A percentile compares a stretch with the other conserved stretches of the same genome.
phyloP scores from a whole-genome alignment of 331 rosid species.

The Spiraea crenata region DNA sequence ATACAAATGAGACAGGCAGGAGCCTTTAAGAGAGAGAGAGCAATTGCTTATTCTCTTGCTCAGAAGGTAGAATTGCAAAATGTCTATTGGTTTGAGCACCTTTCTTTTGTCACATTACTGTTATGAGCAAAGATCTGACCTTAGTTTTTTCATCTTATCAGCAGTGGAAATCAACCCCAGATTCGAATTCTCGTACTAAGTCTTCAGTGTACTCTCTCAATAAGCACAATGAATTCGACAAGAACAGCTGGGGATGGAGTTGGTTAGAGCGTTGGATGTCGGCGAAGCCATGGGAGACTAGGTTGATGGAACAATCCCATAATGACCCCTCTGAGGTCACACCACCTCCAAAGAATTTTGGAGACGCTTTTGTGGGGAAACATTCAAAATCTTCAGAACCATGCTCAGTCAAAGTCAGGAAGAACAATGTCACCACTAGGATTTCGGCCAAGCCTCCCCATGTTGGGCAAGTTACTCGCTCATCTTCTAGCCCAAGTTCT shows the following conservation, averaged over 20 bases:
- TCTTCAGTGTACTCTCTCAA: conserved; percentile 42
- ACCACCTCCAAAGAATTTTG: conserved; percentile 58
- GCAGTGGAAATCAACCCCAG: conserved; percentile 71
- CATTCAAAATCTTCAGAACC: conserved; percentile 50
- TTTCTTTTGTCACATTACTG: not conserved
- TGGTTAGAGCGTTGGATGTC: conserved; percentile 99
- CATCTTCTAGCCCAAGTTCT: conserved; percentile 93
- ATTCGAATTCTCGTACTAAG: conserved; percentile 34
- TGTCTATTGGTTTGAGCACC: not conserved
- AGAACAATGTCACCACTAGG: conserved; percentile 83
- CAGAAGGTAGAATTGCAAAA: conserved; percentile 59
- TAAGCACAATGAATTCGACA: conserved; percentile 53
- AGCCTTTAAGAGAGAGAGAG: conserved; percentile 92
- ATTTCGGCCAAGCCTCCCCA: conserved; percentile 80
- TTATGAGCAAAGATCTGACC: conserved; percentile 2
- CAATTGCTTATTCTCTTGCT: conserved; percentile 82
- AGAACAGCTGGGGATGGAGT: conserved; percentile 86
- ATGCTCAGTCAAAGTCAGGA: conserved; percentile 57
- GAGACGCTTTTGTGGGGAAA: conserved; percentile 40
- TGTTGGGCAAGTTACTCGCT: conserved; percentile 61
- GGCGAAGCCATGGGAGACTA: conserved; percentile 96
- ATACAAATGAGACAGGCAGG: conserved; percentile 92
- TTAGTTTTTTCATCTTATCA: conserved; percentile 23
- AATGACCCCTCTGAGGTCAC: conserved; percentile 50
- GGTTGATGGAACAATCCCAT: conserved; percentile 82